Base-by-base conservation (phyloP, 805 yeast genomes). In the Candida piceae region DNA sequence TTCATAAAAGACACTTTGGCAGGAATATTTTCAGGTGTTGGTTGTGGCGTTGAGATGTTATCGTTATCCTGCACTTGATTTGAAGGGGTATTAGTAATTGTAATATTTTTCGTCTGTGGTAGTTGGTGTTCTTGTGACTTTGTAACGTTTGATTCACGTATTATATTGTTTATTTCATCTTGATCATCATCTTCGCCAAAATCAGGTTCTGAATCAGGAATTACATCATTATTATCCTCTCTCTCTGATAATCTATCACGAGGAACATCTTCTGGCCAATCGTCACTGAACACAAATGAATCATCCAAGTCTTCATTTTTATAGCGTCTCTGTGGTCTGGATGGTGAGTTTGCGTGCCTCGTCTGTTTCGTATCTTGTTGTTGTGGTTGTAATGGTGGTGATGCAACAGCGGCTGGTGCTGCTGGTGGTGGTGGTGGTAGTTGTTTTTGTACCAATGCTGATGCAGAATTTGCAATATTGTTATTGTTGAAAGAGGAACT, bases 231-330 rank as follows among this genome's bases (percentile, higher is more conserved):
- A 25, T 43, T 38, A 4, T 37, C 13, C 12, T 28, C 31, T 15
- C 10, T 16, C 18, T 27, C 23, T 8, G 16, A 13, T 7, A 10
- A 17, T 24, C 35, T 15, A 29, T 33, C 12, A 32, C 26, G 15
- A 26, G 30, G 31, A 23, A 45, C 41, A 24, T 52, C 61, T 16
- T 58, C 62, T 2, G 62, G 61, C 43, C 58, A 48, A 19, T 63
- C 67, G 45, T 75, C 80, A 48, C 77, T 72, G 39, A 74, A 72
- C 41, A 69, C 63, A 35, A 74, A 61, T 2, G 81, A 74, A 47
- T 76, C 80, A 28, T 75, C 80, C 38, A 39, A 36, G 2, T 40
- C 52, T n/a, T 30, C 27, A n/a, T 16, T 21, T 16, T 16, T 25
- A 12, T 16, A 20, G 4, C 22, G 18, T 16, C 16, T 30, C 15